Evolutionary conservation across 2,329 filamentous ascomycete genomes (phyloP).

Genomic region (Fusarium sp.): DNA sequence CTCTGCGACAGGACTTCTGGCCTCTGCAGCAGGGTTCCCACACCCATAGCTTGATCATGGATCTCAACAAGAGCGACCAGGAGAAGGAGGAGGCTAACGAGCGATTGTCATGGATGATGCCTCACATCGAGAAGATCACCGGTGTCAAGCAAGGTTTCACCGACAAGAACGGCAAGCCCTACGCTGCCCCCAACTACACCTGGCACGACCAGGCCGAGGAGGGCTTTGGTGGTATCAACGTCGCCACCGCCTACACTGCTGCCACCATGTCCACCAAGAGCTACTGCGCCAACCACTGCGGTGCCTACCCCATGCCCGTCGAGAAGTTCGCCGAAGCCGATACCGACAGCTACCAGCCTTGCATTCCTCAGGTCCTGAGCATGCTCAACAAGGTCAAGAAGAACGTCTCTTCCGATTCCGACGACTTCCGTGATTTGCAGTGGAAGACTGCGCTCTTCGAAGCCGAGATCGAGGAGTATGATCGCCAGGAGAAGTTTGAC

Average conservation of each 20-base stretch:
- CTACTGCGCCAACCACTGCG: constrained; percentile 56
- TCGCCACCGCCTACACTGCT: constrained; percentile 54
- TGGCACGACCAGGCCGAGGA: constrained; percentile 38
- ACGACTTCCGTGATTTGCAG: constrained; percentile 45
- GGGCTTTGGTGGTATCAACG: constrained; percentile 55
- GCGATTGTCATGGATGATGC: constrained; percentile 41
- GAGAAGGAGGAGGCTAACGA: constrained; percentile 48
- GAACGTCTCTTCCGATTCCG: constrained; percentile 14
- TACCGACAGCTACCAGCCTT: constrained; percentile 58
- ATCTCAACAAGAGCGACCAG: constrained; percentile 31
- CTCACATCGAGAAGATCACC: constrained; percentile 39
- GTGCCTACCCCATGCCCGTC: constrained; percentile 55
- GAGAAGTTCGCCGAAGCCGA: constrained; percentile 58
- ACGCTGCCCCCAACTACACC: constrained; percentile 45
- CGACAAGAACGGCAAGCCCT: constrained; percentile 42
- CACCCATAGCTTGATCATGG: constrained; percentile 50
- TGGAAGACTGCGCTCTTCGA: constrained; percentile 52
- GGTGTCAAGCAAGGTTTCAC: constrained; percentile 36
- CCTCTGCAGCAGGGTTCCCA: constrained; percentile 56
- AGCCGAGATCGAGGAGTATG: constrained; percentile 50
- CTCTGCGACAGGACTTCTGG: constrained; percentile 58
- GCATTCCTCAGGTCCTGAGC: constrained; percentile 54
- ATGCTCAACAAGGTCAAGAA: constrained; percentile 48
- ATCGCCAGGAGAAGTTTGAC: constrained; percentile 51
- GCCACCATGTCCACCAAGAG: constrained; percentile 59